Base-by-base conservation (phyloP, 1,284 basidiomycete species). In the Gymnopus androsaceus region DNA sequence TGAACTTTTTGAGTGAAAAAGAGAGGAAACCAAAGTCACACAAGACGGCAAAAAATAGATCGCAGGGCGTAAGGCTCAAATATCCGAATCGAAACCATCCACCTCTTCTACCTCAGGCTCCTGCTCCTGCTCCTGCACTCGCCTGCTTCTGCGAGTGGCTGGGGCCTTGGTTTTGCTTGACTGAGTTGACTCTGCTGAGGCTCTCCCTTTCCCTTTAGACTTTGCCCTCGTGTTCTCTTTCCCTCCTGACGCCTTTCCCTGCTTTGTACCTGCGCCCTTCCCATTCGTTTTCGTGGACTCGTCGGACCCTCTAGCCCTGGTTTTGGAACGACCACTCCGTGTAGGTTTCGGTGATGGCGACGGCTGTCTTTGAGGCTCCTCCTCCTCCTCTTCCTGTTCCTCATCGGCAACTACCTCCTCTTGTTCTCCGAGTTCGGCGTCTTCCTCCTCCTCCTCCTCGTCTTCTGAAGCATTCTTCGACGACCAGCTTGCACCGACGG, bases 61-160 rank as follows among this genome's bases (percentile, higher is more conserved):
- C 4, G 15, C 8, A 9, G 7, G 23, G 11, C 7, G 19, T 21
- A 40, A 14, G 23, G 19, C 25, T 42, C 25, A 50, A 21, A 50
- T 50, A 36, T 50, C 48, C n/a, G 48, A 50, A 50, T 50, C 36
- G 15, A 38, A 38, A 15, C 33, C 48, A 50, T 50, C 48, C 14
- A 37, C 21, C 21, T 27, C 34, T 19, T 12, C 15, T 36, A n/a
- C n/a, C 9, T 38, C n/a, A 17, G 9, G 7, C 37, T 14, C n/a
- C 37, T 38, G n/a, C n/a, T 46, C 46, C 46, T 31, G 7, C 28
- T 50, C 48, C 34, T 50, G 48, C 48, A 38, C 27, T 37, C 36
- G 14, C 19, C 34, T 28, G 9, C 48, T 37, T 3, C 34, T 50
- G 15, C 48, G 33, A 8, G 48, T 50, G 14, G 34, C 34, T 28